These are phyloP conservation scores for Umbelopsis vinacea DNA, from an alignment of 192 early-diverging fungal species.

Conservation along the genomic window DNA sequence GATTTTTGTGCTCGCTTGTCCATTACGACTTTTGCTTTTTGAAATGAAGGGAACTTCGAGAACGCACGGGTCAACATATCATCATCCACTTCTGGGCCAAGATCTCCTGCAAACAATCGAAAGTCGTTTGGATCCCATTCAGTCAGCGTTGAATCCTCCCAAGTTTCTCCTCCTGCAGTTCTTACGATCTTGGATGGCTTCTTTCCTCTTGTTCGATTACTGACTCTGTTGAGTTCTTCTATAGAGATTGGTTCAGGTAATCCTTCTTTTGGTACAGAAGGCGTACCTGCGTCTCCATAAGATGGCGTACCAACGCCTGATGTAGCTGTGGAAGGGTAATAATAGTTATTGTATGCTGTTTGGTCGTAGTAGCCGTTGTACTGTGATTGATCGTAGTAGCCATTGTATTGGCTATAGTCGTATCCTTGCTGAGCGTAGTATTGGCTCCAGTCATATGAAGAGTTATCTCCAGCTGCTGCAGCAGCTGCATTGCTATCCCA, in stretches of 20 bases:
- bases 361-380: slow-evolving; percentile 11
- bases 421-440: slow-evolving; percentile 18
- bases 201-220: slow-evolving; percentile 22
- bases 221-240: slow-evolving; percentile 12
- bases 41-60: slow-evolving; percentile 83
- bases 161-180: slow-evolving; percentile 88
- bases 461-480: neutral
- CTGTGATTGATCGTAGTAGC: slow-evolving; percentile 17
- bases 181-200: slow-evolving; percentile 69
- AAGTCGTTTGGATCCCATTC: slow-evolving; percentile 94
- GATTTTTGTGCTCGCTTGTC: slow-evolving; percentile 87
- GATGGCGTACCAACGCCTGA: neutral
- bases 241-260: slow-evolving; percentile 14
- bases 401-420: slow-evolving; percentile 15
- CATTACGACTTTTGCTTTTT: slow-evolving; percentile 79
- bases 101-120: slow-evolving; percentile 90
- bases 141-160: slow-evolving; percentile 87
- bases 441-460: slow-evolving; percentile 17
- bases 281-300: slow-evolving; percentile 9
- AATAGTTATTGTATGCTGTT: slow-evolving; percentile 11
- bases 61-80: slow-evolving; percentile 82
- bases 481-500: neutral
- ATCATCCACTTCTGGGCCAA: slow-evolving; percentile 92
- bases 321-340: neutral
- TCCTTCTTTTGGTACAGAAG: slow-evolving; percentile 6